Base-by-base conservation (phyloP, 106 monocot species). In the Allium cepa region DNA sequence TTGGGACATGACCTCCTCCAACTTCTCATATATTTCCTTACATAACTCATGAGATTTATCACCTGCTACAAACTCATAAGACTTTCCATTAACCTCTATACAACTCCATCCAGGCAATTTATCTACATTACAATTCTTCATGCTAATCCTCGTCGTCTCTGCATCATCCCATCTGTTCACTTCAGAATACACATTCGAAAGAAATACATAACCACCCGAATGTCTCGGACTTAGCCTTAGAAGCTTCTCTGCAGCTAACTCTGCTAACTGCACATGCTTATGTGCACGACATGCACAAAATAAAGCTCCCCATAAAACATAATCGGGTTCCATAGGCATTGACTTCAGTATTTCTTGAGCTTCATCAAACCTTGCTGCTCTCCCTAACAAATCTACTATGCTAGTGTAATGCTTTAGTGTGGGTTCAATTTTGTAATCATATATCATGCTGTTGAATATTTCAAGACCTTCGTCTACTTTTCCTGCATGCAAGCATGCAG, bases 281-380 rank as follows among this genome's bases (percentile, higher is more conserved):
- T 86, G 73, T 15, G 68, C 79, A 14, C 65, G 72, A 56, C 82
- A 82, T 2, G 82, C 82, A 50, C 64, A 62, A 16, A 86, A 79
- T 9, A 86, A 71, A 11, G 82, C 79, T 63, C 86, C 81, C 86
- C 86, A 86, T 17, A 86, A 8, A 64, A 82, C 70, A 67, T 62
- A 82, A 56, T 82, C 78, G 0, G 82, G 78, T 11, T 82, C 82
- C 14, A 82, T 50, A 1, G 71, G 78, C 74, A 78, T 82, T 7
- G 65, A 56, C 61, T 82, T 62, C 26, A 82, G 59, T 46, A 78
- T 66, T 9, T 66, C 66, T 10, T 74, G 62, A 22, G 82, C 82
- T 57, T 82, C 82, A 2, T 72, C 45, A 14, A 80, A 51, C 57
- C 10, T 66, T 18, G 75, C 80, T 1, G 76, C 67, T 63, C 80